These are phyloP conservation scores for Oryza glaberrima DNA, from an alignment of 176 grass and related monocot genomes.

Conservation along the genomic window DNA sequence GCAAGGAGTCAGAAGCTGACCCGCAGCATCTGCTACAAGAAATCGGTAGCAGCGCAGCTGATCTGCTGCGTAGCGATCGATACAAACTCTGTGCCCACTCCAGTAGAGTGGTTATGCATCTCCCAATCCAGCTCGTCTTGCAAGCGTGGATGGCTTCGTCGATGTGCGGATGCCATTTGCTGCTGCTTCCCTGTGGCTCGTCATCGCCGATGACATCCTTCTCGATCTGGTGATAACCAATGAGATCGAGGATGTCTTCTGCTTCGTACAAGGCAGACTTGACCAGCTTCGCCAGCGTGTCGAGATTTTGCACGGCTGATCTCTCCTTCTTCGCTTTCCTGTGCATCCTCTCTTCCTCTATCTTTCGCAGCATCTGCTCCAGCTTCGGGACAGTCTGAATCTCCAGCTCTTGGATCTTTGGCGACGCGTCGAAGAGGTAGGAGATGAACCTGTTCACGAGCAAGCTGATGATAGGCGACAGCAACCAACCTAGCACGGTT, in stretches of 20 bases:
- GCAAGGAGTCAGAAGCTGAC: neutral
- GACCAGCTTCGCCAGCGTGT: neutral
- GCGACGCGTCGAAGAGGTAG: neutral
- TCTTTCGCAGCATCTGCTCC: neutral
- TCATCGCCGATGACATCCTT: neutral
- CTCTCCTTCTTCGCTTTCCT: neutral
- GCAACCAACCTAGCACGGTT: neutral
- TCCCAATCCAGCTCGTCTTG: neutral
- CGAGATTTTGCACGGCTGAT: neutral
- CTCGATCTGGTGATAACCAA: conserved; percentile 13
- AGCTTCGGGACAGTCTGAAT: neutral
- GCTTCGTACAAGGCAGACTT: conserved; percentile 20
- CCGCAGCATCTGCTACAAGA: neutral
- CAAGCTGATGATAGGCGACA: neutral
- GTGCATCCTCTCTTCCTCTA: neutral
- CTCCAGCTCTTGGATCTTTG: neutral
- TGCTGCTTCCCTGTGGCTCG: too few relatives aligned
- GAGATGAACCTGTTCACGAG: neutral
- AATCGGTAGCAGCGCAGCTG: neutral
- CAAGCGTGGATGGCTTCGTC: too few relatives aligned
- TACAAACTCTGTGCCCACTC: neutral
- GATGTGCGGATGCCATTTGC: neutral
- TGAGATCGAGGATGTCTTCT: conserved; percentile 25
- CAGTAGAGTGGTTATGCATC: neutral
- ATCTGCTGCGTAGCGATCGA: neutral